Evolutionary conservation across 176 grass and related monocot genomes (phyloP), one percentile per base, ranked within the genome.

Genomic region (Musa beccarii): DNA sequence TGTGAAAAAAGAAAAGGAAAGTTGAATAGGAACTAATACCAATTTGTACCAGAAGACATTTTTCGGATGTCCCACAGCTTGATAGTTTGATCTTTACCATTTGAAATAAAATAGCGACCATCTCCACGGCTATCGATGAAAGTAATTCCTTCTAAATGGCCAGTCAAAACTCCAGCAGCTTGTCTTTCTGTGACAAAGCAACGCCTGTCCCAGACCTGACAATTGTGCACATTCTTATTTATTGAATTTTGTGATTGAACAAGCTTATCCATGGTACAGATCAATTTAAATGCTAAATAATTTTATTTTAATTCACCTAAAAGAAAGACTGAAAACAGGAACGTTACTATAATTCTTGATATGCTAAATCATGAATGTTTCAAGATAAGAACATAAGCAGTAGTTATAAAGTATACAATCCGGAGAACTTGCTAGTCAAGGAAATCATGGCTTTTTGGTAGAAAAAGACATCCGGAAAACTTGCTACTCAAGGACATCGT

Each of bases 31-130:
- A 68, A 34, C 61, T 66, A 66, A 50, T 87, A 87, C 86, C 84
- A 74, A 74, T 89, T 75, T 75, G 43, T 57, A 85, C 62, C 89
- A 1, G 89, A 92, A 15, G 76, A 71, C 92, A 96, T 96, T 84
- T 96, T 96, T 71, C 89, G 77, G 71, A 96, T 84, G 77, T 92
- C 89, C 92, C 92, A 96, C 69, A 96, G 54, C 78, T 96, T 96
- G 67, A 89, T 84, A 63, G 86, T 70, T 75, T 92, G 92, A 63
- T 96, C 92, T 84, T 96, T 96, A 78, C 89, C 86, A 84, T 96
- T 96, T 51, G 92, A 96, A 79, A 96, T 96, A 55, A 96, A 92
- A 87, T 88, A 89, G n/a, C 87, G 80, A 53, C 92, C 86, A 89
- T 96, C 92, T 75, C 89, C 86, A 75, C 80, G 92, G 66, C 92